These are phyloP conservation scores for Alisma plantagoaquatica DNA, from an alignment of 106 monocot species.

Conservation along the genomic window DNA sequence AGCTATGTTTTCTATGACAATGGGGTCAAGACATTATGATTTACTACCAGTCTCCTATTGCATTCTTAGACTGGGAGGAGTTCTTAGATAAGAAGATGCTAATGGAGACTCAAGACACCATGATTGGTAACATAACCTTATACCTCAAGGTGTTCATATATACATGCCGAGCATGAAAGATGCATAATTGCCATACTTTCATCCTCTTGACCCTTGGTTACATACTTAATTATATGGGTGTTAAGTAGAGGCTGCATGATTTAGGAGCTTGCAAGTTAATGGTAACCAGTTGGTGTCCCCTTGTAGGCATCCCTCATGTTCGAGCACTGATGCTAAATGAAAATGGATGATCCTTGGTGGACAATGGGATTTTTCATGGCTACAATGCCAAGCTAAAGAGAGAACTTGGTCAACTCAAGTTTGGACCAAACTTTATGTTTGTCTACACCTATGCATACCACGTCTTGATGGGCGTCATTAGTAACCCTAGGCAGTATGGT, in stretches of 20 bases:
- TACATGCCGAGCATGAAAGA: too few species aligned
- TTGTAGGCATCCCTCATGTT: slow-evolving; percentile 46
- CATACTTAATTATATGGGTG: slow-evolving; percentile 14
- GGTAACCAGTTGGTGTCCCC: slow-evolving; percentile 32
- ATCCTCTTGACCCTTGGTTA: neutral
- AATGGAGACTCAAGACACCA: slow-evolving; percentile 19
- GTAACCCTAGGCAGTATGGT: slow-evolving; percentile 23
- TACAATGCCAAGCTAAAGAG: slow-evolving; percentile 37
- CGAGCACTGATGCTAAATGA: slow-evolving; percentile 15
- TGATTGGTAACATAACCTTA: slow-evolving; percentile 37
- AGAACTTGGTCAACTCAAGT: slow-evolving; percentile 21
- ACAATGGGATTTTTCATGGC: slow-evolving; percentile 20
- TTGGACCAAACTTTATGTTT: slow-evolving; percentile 21
- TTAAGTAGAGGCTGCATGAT: slow-evolving; percentile 27
- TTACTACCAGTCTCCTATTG: slow-evolving; percentile 30
- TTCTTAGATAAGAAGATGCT: slow-evolving; percentile 10
- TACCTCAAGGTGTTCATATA: slow-evolving; percentile 32
- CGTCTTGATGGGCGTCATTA: slow-evolving; percentile 30
- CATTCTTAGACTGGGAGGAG: too few species aligned
- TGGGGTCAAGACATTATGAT: slow-evolving; percentile 43
- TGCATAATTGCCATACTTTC: neutral
- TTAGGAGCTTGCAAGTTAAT: slow-evolving; percentile 38
- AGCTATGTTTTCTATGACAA: slow-evolving; percentile 25
- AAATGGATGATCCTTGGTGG: slow-evolving; percentile 18
- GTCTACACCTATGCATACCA: slow-evolving; percentile 36